These are phyloP conservation scores for Nelumbo lutea DNA, from an alignment of 164 flowering plant species.

Conservation along the genomic window DNA sequence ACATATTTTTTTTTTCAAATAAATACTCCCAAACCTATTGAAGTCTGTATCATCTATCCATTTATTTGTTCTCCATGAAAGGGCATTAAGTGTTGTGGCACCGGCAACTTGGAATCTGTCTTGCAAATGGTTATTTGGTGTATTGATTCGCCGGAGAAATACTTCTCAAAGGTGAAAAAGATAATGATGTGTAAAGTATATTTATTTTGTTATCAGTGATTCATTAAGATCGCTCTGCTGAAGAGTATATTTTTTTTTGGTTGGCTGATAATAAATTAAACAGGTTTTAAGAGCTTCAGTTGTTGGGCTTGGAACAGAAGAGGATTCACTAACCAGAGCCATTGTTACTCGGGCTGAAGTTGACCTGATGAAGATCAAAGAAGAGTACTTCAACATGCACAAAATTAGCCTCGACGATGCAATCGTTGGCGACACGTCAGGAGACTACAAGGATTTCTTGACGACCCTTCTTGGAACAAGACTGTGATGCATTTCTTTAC, in stretches of 20 bases:
- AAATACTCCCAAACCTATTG: no score
- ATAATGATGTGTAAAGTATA: not conserved
- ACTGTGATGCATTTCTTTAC: conserved; percentile 15
- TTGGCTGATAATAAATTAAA: not conserved
- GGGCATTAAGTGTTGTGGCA: conserved; percentile 47
- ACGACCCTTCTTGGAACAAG: conserved; percentile 67
- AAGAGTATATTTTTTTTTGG: not conserved
- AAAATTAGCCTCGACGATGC: conserved; percentile 52
- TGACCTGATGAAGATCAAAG: conserved; percentile 58
- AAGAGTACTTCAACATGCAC: conserved; percentile 36
- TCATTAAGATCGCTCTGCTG: not conserved
- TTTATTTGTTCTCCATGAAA: conserved; percentile 14
- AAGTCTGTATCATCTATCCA: not conserved
- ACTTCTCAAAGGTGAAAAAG: conserved; percentile 64
- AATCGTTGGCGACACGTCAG: conserved; percentile 74
- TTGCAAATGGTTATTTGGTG: conserved; percentile 46
- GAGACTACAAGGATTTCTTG: conserved; percentile 63
- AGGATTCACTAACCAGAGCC: conserved; percentile 63
- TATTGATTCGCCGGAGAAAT: conserved; percentile 61
- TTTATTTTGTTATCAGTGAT: not conserved
- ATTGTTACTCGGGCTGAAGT: conserved; percentile 69
- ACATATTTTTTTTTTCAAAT: no score
- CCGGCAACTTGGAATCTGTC: conserved; percentile 37
- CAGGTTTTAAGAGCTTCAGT: conserved; percentile 59
- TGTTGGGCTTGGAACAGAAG: conserved; percentile 70